Evolutionary conservation across 1,284 basidiomycete genomes (phyloP), one percentile per base, ranked within the genome.

Genomic region (Melampsora occidentalis): DNA sequence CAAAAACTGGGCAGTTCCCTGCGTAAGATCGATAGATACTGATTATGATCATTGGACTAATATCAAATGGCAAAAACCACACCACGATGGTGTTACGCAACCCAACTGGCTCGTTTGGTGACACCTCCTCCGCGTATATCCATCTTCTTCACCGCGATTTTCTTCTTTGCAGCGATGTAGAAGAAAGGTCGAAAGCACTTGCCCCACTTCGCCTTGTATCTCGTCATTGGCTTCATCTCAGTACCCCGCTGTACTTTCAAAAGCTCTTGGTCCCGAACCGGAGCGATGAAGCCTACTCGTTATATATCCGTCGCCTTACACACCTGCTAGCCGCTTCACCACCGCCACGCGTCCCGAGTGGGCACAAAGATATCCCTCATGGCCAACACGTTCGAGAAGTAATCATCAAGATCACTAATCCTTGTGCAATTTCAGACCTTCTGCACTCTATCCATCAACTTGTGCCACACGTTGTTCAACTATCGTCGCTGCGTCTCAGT

Each of bases 321-420:
- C 53, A 59, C 4, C n/a, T 59, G 9, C 25, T 59, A 31, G 53
- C 53, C 28, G 53, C 53, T 22, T 59, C 53, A 31, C 53, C 53
- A n/a, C 53, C 53, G n/a, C 53, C 53, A 59, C 53, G 22, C n/a
- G n/a, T 25, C 14, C 6, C n/a, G 2, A 22, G 18, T 5, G 53
- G 53, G 28, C 53, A 25, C 14, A 31, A 12, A 59, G 28, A 28
- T 12, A 18, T 57, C 35, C 63, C 63, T 48, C 63, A 76, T 46
- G 72, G 72, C 1, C 64, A 68, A 28, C 66, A 76, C 31, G 72
- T 76, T 20, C 72, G 65, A 33, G 64, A 76, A 31, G 5, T 76
- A 35, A 33, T 76, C 5, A 33, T 76, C 35, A 31, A 31, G 28
- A 59, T 59, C 53, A 59, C 51, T 5, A 61, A 68, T 51, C 72